phyloP scores from a whole-genome alignment of 2,329 filamentous ascomycete genomes.

The Sclerotinia borealis region DNA sequence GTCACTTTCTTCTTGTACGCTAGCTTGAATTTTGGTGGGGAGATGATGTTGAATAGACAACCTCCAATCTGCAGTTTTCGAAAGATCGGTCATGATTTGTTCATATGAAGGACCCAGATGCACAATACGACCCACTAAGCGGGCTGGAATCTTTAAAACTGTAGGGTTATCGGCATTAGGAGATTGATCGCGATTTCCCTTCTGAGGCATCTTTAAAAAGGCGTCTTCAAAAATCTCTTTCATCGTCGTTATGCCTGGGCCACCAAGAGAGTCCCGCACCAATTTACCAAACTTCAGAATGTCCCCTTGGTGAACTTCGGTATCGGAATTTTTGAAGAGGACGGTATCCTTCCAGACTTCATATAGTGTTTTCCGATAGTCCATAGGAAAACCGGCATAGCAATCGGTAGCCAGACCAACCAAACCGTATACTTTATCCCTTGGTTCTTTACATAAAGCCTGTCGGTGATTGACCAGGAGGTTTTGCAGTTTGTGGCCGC shows the following conservation, averaged over 20 bases:
- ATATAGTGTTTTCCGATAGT: slow-evolving; percentile 27
- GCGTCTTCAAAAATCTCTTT: background rate
- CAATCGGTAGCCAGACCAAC: slow-evolving; percentile 28
- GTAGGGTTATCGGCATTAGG: background rate
- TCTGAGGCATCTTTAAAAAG: background rate
- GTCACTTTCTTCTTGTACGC: slow-evolving; percentile 12
- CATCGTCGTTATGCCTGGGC: background rate
- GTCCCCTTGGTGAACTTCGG: background rate
- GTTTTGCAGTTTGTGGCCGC: slow-evolving; percentile 17
- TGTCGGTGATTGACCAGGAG: slow-evolving; percentile 25
- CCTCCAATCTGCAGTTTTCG: slow-evolving; percentile 7
- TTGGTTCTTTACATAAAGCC: slow-evolving; percentile 28
- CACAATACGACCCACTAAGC: slow-evolving; percentile 9
- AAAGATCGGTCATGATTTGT: slow-evolving; percentile 7
- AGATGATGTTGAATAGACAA: slow-evolving; percentile 7
- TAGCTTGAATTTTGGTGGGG: background rate
- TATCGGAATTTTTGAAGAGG: slow-evolving; percentile 21
- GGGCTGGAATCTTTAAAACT: slow-evolving; percentile 4
- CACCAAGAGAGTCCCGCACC: slow-evolving; percentile 9
- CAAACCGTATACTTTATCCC: slow-evolving; percentile 32
- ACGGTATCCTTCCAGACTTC: slow-evolving; percentile 31
- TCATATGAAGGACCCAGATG: slow-evolving; percentile 12
- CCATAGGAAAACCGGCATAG: slow-evolving; percentile 25
- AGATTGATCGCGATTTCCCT: background rate
- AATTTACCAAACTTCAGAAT: slow-evolving; percentile 11